Base-by-base conservation (phyloP, 1,139 yeast genomes). In the Fermentozyma sake region DNA sequence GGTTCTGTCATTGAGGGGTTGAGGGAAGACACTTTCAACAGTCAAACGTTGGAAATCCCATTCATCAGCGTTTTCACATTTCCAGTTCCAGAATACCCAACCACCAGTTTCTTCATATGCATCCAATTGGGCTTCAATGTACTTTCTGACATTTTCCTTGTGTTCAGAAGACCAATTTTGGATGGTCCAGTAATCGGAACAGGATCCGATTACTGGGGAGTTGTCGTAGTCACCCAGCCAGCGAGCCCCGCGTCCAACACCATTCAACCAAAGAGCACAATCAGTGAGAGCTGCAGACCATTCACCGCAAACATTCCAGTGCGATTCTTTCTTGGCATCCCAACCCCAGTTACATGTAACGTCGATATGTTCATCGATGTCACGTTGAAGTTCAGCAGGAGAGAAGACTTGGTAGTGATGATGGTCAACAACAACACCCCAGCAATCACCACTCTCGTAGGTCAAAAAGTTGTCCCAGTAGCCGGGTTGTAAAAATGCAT, bases 241-340 rank as follows among this genome's bases (percentile, higher is more conserved):
- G 46, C 97, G 76, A 14, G 96, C 79, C 28, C 96, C 96, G 31
- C 78, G 66, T 25, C 86, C 85, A 22, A 85, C 94, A 44, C 97
- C 97, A 47, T 91, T 91, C 36, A 91, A 64, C 95, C 95, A 84
- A 35, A 68, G 68, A 13, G 94, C 78, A 65, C 98, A 91, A 58
- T 91, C 97, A 8, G 96, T 86, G 42, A 89, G 66, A 2, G 97
- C 96, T 12, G 93, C 96, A 16, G 93, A 72, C 82, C 91, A 91
- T 64, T 91, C 98, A 35, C 97, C 97, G 32, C 76, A 69, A 17
- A 89, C 72, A 32, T 75, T 72, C 85, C 94, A 82, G 55, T 80
- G 80, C 45, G 58, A 50, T 52, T 85, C 95, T 21, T 53, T 38
- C 23, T 47, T 40, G 23, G 76, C 61, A 25, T 56, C 58, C 19